Base-by-base conservation (phyloP, 495 filamentous ascomycete genomes). In the Hypoxylon fragiforme region DNA sequence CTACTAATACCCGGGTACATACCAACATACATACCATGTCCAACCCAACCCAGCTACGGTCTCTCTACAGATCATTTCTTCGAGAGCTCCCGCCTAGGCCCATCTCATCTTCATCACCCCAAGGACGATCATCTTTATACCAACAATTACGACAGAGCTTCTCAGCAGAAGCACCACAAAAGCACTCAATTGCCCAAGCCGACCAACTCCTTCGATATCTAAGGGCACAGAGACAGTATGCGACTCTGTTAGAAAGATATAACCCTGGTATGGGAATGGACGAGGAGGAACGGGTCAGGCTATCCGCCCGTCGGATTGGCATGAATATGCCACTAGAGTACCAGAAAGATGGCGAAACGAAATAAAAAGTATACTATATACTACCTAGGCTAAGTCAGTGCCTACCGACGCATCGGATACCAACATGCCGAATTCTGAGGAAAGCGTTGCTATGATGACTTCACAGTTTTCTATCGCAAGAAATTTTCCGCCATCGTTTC, bases 231-330 rank as follows among this genome's bases (percentile, higher is more conserved):
- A 75, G 92, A 13, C 80, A 80, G 69, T 96, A 97, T 63, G 78
- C 80, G 5, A 83, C 81, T 32, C 70, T 97, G 28, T 54, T 97
- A 18, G 92, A 96, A 67, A 78, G 90, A 62, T 98, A 97, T 72
- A 98, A 97, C 67, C 91, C 92, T 5, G 89, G 90, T 4, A 87
- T 91, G 83, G 73, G 73, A 38, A 84, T 92, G 83, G 83, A 86
- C 60, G 85, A 94, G 71, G 90, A 95, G 72, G 91, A 95, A 74
- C 77, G 84, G 55, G 84, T 96, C 32, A 65, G 89, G 49, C 73
- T 96, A 76, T 89, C 89, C 51, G 92, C 94, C 11, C 76, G 89
- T 70, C 81, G 89, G 70, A 90, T 97, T 37, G 94, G 92, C 19
- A 87, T 96, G 84, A 79, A 95, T 73, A 70, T 97, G 67, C 92